Evolutionary conservation across 805 yeast genomes (phyloP).

Genomic region (Diddensiella caesifluorescens): DNA sequence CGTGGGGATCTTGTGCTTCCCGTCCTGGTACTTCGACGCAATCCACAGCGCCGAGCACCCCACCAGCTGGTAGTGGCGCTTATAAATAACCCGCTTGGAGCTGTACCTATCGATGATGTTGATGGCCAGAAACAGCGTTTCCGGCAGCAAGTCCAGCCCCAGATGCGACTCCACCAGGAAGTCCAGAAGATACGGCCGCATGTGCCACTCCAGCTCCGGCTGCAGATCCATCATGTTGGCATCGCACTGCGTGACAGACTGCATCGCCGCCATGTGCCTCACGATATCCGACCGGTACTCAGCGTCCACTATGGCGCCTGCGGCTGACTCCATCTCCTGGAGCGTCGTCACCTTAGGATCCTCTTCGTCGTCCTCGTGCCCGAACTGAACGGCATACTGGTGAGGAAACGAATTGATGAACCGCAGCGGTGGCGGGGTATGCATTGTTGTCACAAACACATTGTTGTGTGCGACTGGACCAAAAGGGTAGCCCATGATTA

Average conservation of each 20-base stretch:
- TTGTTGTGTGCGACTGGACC: neutral
- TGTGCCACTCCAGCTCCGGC: conserved; percentile 73
- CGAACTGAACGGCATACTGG: neutral
- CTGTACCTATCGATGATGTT: conserved; percentile 87
- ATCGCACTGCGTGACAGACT: conserved; percentile 42
- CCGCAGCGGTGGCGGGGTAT: neutral
- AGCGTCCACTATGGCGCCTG: neutral
- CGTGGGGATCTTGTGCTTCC: conserved; percentile 69
- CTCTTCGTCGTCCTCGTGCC: neutral
- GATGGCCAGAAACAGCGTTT: conserved; percentile 61
- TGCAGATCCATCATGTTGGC: conserved; percentile 70
- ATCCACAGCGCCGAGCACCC: conserved; percentile 92
- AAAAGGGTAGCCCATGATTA: no score
- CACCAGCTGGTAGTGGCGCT: conserved; percentile 83
- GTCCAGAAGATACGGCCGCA: conserved; percentile 72
- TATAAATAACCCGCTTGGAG: conserved; percentile 75
- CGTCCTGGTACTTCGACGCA: conserved; percentile 77
- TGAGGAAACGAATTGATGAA: conserved; percentile 1
- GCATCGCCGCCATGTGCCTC: conserved; percentile 33
- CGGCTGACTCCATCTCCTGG: neutral
- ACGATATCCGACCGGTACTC: conserved; percentile 37
- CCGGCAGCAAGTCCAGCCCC: conserved; percentile 58
- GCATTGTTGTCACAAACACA: neutral
- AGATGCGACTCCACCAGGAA: conserved; percentile 64
- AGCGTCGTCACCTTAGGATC: neutral